Conservation (phyloP, 108 stramenopile species). For the Cyclotella atomus region DNA sequence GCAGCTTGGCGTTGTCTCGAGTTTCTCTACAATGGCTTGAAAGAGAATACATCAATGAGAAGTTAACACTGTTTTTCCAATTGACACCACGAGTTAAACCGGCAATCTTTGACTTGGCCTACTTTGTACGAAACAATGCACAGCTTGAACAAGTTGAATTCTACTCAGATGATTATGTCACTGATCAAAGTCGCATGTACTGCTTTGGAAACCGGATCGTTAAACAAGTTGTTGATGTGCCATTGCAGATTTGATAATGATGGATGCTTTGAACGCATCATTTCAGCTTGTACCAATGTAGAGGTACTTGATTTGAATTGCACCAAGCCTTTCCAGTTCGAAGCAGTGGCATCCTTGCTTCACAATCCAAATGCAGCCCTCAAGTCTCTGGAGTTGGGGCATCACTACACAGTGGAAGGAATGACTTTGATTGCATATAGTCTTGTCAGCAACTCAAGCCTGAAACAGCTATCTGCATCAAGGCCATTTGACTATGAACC, state of each 20-base stretch:
- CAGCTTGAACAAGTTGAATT: not conserved
- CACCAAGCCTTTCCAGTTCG: not conserved
- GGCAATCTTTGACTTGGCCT: not conserved
- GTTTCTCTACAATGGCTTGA: too few species aligned
- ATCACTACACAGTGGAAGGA: not conserved
- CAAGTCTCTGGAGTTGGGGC: not conserved
- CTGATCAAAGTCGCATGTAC: not conserved
- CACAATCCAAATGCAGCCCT: not conserved
- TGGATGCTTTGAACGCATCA: not conserved
- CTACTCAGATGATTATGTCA: not conserved
- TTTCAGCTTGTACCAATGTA: not conserved
- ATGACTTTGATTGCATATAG: not conserved
- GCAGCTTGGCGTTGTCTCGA: too few species aligned
- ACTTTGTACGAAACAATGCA: not conserved
- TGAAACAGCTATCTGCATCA: not conserved
- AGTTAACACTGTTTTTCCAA: not conserved
- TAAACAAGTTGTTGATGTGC: not conserved
- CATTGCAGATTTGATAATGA: not conserved
- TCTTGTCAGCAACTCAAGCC: not conserved
- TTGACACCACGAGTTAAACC: not conserved
- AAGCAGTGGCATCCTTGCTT: not conserved
- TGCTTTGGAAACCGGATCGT: too few species aligned
- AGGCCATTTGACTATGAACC: too few species aligned
- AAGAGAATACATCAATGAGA: not conserved
- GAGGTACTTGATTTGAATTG: not conserved